Percentiles rank a stretch among this genome's conserved stretches.
These are phyloP conservation scores for Thraustotheca clavata DNA, from an alignment of 352 stramenopile species.

Conservation along the genomic window DNA sequence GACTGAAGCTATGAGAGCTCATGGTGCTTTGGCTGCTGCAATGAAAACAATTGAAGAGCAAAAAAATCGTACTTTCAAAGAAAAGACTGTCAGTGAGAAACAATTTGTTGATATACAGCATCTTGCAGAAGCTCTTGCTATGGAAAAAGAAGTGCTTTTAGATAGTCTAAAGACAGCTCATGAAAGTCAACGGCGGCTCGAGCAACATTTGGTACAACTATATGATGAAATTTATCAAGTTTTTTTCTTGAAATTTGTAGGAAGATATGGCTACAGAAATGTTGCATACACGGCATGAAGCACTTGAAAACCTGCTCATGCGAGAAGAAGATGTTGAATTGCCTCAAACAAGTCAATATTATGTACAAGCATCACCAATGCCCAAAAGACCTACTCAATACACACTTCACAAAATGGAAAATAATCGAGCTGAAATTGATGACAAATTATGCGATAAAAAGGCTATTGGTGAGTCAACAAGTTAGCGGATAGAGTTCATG, in stretches of 20 bases:
- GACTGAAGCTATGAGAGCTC: constrained; percentile 9
- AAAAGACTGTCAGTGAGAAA: constrained; percentile 1
- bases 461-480: neutral
- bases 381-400: constrained; percentile 2
- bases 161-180: neutral
- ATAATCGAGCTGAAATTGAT: neutral
- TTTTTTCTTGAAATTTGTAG: constrained; percentile 7
- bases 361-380: constrained; percentile 6
- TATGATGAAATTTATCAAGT: neutral
- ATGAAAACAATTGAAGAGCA: constrained; percentile 12
- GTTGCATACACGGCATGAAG: constrained; percentile 34
- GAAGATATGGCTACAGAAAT: constrained; percentile 31
- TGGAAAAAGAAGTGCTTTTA: neutral
- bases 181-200: neutral
- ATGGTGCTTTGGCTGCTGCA: neutral
- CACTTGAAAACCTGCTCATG: constrained; percentile 43
- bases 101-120: constrained; percentile 10
- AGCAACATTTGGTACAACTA: neutral
- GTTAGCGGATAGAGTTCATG: neutral
- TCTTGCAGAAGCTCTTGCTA: neutral
- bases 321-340: constrained; percentile 57
- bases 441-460: constrained; percentile 18
- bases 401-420: neutral
- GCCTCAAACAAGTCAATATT: constrained; percentile 16
- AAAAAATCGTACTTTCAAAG: neutral